phyloP scores from a whole-genome alignment of 345 rosid genomes.

The Noccaea bulbosa region DNA sequence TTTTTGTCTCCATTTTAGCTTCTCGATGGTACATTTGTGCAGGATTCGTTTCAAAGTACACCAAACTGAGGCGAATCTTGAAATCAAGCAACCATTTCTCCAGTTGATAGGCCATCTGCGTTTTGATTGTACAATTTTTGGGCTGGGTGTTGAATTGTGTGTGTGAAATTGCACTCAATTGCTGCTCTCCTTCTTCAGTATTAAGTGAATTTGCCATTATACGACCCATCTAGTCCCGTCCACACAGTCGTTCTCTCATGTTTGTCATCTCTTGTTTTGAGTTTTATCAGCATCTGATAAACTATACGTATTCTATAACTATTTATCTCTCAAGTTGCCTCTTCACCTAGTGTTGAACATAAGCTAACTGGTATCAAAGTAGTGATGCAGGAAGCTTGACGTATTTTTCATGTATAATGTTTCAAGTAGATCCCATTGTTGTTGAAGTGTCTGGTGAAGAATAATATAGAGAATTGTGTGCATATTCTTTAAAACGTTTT shows the following conservation, averaged over 20 bases:
- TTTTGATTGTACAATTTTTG: conserved; percentile 9
- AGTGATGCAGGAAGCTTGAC: not conserved
- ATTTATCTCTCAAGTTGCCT: not conserved
- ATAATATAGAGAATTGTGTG: not conserved
- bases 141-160: not conserved
- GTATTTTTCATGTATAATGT: not conserved
- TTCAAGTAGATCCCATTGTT: conserved; percentile 5
- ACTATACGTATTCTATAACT: not conserved
- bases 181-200: conserved; percentile 9
- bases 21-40: conserved; percentile 36
- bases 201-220: conserved; percentile 2
- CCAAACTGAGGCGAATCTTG: conserved; percentile 27
- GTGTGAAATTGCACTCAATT: not conserved
- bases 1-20: conserved; percentile 20
- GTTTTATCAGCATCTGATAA: not conserved
- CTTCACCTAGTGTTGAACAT: conserved; percentile 10
- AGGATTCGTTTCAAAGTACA: conserved; percentile 5
- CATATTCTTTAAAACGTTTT: conserved; percentile 7
- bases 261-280: not conserved
- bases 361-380: conserved; percentile 23
- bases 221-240: not conserved
- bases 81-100: conserved; percentile 19
- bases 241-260: not conserved
- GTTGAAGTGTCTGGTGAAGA: conserved; percentile 23
- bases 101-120: not conserved